A percentile compares a stretch with the other conserved stretches of the same genome.
These are phyloP conservation scores for Aquilaria yunnanensis DNA, from an alignment of 345 rosid species.

Conservation along the genomic window DNA sequence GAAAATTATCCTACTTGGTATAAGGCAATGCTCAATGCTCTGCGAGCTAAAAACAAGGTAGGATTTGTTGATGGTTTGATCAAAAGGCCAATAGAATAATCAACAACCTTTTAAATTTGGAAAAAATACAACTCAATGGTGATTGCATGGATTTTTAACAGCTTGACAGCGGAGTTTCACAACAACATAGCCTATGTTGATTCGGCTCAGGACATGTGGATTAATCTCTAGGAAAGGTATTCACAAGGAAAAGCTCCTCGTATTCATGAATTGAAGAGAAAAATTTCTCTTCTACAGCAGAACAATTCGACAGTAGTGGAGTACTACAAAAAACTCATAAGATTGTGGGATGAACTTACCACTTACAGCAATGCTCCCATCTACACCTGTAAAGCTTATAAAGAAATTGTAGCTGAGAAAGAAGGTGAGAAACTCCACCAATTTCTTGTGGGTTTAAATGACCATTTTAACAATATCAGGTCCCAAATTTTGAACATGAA, in stretches of 20 bases:
- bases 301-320: not conserved
- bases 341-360: not conserved
- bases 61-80: not conserved
- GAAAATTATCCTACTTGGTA: not conserved
- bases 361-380: not conserved
- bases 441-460: not conserved
- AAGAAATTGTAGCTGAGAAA: not conserved
- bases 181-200: not conserved
- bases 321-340: not conserved
- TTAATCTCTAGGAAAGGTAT: not conserved
- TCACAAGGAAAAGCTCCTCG: not conserved
- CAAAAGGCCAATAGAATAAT: not conserved
- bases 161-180: not conserved
- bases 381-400: not conserved
- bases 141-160: not conserved
- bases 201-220: not conserved
- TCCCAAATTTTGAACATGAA: not conserved
- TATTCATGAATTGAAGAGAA: not conserved
- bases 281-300: not conserved
- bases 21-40: not conserved
- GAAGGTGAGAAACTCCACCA: not conserved
- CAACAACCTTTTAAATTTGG: not conserved
- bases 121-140: not conserved
- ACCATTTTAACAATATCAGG: not conserved
- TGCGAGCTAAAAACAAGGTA: not conserved